These are phyloP conservation scores for Mucor irregularis DNA, from an alignment of 371 early-diverging fungal genomes.

Conservation along the genomic window DNA sequence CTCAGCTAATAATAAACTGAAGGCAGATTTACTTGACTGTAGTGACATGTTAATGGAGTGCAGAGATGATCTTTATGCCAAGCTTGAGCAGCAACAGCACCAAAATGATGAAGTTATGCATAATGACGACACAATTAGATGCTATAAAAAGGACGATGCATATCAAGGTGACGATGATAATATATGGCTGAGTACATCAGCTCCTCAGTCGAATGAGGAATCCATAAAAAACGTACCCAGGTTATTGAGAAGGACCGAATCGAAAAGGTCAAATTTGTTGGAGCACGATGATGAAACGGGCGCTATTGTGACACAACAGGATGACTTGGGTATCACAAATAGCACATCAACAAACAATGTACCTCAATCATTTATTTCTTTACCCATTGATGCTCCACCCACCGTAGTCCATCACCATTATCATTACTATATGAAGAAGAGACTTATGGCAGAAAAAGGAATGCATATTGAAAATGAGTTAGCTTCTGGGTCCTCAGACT, in stretches of 20 bases:
- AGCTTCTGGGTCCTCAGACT: no score
- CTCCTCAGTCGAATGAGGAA: conserved; percentile 12
- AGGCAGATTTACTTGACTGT: conserved; percentile 39
- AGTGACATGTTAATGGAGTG: conserved; percentile 38
- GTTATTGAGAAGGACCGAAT: not conserved
- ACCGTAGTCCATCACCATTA: conserved; percentile 48
- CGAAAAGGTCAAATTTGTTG: conserved; percentile 4
- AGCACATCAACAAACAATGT: not conserved
- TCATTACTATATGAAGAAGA: conserved; percentile 32
- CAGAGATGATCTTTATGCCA: conserved; percentile 7
- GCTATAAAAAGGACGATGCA: not conserved
- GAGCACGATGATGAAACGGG: not conserved
- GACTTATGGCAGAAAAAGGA: conserved; percentile 19
- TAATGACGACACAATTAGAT: not conserved
- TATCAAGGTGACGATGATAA: conserved; percentile 6
- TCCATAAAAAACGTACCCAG: not conserved
- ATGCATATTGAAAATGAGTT: no score
- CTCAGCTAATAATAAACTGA: conserved; percentile 44
- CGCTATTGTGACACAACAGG: no score
- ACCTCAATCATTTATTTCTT: conserved; percentile 4
- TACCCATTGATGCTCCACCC: conserved; percentile 12
- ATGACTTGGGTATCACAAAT: no score
- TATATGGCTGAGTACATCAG: conserved; percentile 16
- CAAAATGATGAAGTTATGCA: conserved; percentile 5
- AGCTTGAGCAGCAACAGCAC: conserved; percentile 1